Conservation (phyloP, 2,329 filamentous ascomycete genomes). For the Cladophialophora psammophila region DNA sequence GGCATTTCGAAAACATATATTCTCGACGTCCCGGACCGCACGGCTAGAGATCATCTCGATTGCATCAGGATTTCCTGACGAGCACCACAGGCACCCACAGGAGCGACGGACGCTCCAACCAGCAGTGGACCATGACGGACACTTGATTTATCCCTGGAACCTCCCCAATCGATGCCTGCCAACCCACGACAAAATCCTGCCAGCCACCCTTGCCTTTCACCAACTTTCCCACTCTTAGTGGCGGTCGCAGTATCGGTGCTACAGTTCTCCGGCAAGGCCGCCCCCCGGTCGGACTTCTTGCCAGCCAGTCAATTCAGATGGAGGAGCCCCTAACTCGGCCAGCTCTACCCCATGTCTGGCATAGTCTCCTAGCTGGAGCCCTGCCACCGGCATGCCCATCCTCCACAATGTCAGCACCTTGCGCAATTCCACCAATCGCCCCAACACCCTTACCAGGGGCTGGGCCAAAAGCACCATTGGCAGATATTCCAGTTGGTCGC, state of each 20-base stretch:
- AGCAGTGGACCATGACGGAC: conserved; percentile 28
- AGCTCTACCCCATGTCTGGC: conserved; percentile 26
- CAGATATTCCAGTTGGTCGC: conserved; percentile 34
- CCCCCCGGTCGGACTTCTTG: conserved; percentile 25
- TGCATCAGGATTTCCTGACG: conserved; percentile 26
- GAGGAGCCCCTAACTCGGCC: conserved; percentile 29
- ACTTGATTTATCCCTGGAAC: conserved; percentile 32
- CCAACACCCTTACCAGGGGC: conserved; percentile 31
- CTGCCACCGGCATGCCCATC: conserved; percentile 32
- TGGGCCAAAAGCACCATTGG: conserved; percentile 28
- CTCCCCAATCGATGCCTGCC: conserved; percentile 34
- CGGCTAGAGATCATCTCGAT: conserved; percentile 18
- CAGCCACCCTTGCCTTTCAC: conserved; percentile 26
- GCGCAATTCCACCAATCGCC: conserved; percentile 27
- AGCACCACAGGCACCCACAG: conserved; percentile 10
- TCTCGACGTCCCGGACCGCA: conserved; percentile 5
- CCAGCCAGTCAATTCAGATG: conserved; percentile 31
- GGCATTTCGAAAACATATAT: not conserved
- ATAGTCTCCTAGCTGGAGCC: conserved; percentile 27
- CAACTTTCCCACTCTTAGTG: conserved; percentile 26
- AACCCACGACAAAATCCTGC: conserved; percentile 23
- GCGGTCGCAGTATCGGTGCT: conserved; percentile 19
- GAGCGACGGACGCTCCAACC: conserved; percentile 12
- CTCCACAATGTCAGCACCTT: conserved; percentile 27
- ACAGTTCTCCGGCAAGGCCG: conserved; percentile 24